Percentiles rank a stretch among this genome's conserved stretches.
Conservation (phyloP, 345 rosid species). For the Limnanthes douglasii region DNA sequence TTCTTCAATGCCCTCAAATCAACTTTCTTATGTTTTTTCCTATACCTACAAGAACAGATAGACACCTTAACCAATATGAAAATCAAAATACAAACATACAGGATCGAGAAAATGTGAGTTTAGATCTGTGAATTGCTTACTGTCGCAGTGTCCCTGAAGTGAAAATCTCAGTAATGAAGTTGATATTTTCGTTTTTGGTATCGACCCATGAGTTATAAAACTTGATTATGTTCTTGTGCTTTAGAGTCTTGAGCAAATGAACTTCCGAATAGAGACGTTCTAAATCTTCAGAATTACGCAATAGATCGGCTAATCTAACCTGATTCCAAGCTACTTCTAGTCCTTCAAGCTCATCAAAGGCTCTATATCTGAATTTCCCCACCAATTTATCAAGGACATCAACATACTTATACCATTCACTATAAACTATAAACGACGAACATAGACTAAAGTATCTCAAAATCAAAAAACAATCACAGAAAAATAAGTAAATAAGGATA, state of each 20-base stretch:
- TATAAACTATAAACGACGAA: slow-evolving; percentile 1
- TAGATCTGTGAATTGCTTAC: slow-evolving; percentile 24
- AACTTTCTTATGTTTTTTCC: slow-evolving; percentile 82
- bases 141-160: slow-evolving; percentile 87
- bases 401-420: background rate
- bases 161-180: slow-evolving; percentile 89
- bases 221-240: slow-evolving; percentile 82
- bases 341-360: slow-evolving; percentile 87
- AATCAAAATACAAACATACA: background rate
- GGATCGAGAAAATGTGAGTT: background rate
- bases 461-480: slow-evolving; percentile 3
- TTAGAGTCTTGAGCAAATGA: slow-evolving; percentile 77
- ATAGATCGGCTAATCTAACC: slow-evolving; percentile 48
- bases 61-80: background rate
- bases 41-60: slow-evolving; percentile 28
- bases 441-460: background rate
- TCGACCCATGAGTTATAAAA: slow-evolving; percentile 85
- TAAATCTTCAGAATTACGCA: slow-evolving; percentile 58
- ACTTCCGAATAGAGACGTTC: slow-evolving; percentile 90
- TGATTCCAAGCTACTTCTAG: slow-evolving; percentile 99
- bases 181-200: slow-evolving; percentile 55
- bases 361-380: slow-evolving; percentile 55
- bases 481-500: slow-evolving; percentile 39
- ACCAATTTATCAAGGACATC: slow-evolving; percentile 34
- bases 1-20: slow-evolving; percentile 81